These are phyloP conservation scores for Coleophoma crateriformis DNA, from an alignment of 2,329 filamentous ascomycete genomes.

Conservation along the genomic window DNA sequence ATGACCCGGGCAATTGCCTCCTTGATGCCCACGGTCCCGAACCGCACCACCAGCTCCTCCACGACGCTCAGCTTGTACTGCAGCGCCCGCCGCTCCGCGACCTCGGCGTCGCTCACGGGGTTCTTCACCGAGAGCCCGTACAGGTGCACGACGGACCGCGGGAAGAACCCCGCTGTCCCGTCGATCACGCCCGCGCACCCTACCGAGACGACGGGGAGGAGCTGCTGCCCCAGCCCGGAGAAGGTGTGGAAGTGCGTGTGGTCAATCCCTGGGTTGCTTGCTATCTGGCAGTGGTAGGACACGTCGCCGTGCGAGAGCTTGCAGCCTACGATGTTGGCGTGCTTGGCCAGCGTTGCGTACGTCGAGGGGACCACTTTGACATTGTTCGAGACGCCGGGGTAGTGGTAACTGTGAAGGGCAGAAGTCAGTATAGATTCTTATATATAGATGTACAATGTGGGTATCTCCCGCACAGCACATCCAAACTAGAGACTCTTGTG, in stretches of 20 bases:
- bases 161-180: conserved; percentile 60
- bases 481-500: no score
- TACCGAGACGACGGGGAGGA: conserved; percentile 55
- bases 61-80: conserved; percentile 57
- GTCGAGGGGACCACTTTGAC: conserved; percentile 53
- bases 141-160: conserved; percentile 52
- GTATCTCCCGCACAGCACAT: no score
- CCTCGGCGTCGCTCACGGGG: conserved; percentile 32
- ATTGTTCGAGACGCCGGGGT: conserved; percentile 63
- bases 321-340: conserved; percentile 63
- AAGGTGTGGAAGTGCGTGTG: conserved; percentile 53
- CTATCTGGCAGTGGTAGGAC: conserved; percentile 57
- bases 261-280: conserved; percentile 53
- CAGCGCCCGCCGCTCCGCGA: conserved; percentile 45
- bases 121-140: conserved; percentile 40
- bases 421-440: background rate
- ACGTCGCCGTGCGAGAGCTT: conserved; percentile 66
- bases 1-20: conserved; percentile 55
- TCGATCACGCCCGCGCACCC: conserved; percentile 63
- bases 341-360: conserved; percentile 49
- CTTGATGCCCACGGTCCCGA: conserved; percentile 60
- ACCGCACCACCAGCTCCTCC: conserved; percentile 55
- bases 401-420: conserved; percentile 35
- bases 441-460: background rate
- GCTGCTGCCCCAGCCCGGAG: conserved; percentile 61